Evolutionary conservation across 768 basidiomycete genomes (phyloP), one percentile per base, ranked within the genome.

Genomic region (Sarcodon sp.): DNA sequence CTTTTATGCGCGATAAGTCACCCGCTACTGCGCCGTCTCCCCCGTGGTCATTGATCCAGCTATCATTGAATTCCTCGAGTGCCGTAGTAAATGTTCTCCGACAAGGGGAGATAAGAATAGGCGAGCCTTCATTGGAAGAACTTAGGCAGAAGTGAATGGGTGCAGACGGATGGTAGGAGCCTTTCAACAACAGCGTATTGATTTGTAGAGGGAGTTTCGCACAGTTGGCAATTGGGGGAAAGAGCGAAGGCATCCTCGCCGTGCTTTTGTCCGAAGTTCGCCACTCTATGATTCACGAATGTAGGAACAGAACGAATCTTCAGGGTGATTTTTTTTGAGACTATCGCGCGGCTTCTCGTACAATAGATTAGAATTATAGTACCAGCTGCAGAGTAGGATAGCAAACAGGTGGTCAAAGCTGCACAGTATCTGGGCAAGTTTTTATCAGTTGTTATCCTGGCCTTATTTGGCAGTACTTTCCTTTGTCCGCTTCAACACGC

Each of bases 151-250:
- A 66, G 52, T 84, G 78, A 44, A 89, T 65, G 3, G 83, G 83
- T 5, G 83, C 80, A 3, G 87, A 80, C 15, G 80, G 62, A 45
- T 76, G 79, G 57, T 78, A 83, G 0, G 66, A 50, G 0, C 87
- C 87, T 21, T 73, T 68, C 33, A 88, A 62, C 10, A 88, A 65
- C n/a, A 87, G 59, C 4, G 76, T 70, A 13, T 60, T 63, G 63
- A 77, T 27, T 4, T 27, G 21, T 4, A 4, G 21, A 27, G 21
- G 21, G 4, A 84, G 1, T 53, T 54, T 4, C 84, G 83, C n/a
- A 84, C 61, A 7, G 57, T 43, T 13, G 74, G 72, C 66, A 44
- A 67, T 60, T 6, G 57, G 57, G 33, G 73, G 66, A 39, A 73
- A 73, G 12, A 77, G 49, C 34, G 68, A 66, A 50, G 62, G 53